Evolutionary conservation across 352 stramenopile species (phyloP).

Genomic region (Pythium aristosporum): DNA sequence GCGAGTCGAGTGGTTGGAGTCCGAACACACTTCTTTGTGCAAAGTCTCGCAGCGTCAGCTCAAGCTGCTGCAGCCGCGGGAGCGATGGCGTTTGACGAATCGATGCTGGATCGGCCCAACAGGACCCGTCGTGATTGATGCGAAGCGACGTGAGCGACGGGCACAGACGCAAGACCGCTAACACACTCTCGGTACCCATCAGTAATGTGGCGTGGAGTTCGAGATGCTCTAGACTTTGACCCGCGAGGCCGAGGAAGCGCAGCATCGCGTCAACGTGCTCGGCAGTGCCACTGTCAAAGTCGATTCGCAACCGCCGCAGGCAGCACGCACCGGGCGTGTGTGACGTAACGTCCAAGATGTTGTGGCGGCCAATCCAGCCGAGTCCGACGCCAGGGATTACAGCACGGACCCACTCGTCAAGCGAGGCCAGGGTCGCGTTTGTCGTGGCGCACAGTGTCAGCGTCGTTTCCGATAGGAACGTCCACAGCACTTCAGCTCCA

Average conservation of each 20-base stretch:
- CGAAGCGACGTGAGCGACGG: neutral
- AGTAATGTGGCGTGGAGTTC: neutral
- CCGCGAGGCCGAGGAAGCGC: neutral
- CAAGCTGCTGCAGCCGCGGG: neutral
- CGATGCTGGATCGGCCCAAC: neutral
- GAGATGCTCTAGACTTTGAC: neutral
- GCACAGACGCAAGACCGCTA: neutral
- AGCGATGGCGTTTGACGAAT: neutral
- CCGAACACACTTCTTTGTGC: neutral
- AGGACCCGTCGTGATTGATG: neutral
- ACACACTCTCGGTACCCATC: neutral
- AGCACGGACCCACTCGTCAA: neutral
- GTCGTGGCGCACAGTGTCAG: conserved; percentile 3
- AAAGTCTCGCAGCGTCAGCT: neutral
- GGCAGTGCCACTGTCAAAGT: neutral
- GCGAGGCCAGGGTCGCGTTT: no score
- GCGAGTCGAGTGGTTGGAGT: neutral
- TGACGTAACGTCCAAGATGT: neutral
- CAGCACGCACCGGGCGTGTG: neutral
- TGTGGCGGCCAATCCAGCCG: neutral
- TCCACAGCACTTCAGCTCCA: neutral
- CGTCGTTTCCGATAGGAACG: neutral
- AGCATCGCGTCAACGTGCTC: neutral
- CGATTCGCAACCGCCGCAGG: neutral
- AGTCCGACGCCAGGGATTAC: conserved; percentile 5